phyloP scores from a whole-genome alignment of 2,329 filamentous ascomycete species.

The Fusarium verticillioides region DNA sequence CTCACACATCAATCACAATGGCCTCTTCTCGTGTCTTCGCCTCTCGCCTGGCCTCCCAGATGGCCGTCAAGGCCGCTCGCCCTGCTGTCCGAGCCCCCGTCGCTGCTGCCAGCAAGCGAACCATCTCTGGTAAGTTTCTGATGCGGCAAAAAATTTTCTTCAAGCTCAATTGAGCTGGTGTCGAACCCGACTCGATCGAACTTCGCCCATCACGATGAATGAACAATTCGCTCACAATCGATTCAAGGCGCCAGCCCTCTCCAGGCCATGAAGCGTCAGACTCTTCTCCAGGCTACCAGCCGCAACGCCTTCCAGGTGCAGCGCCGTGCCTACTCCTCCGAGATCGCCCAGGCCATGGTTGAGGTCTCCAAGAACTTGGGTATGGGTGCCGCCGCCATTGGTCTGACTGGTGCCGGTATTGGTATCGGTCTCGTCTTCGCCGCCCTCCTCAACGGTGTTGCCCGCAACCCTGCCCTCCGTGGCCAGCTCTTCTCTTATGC shows the following conservation, averaged over 20 bases:
- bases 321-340: constrained; percentile 84
- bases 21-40: constrained; percentile 81
- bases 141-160: constrained; percentile 49
- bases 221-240: constrained; percentile 48
- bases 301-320: constrained; percentile 72
- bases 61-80: constrained; percentile 82
- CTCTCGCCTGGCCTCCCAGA: constrained; percentile 80
- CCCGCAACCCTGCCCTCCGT: constrained; percentile 93
- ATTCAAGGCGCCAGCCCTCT: constrained; percentile 68
- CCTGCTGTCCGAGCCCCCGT: constrained; percentile 75
- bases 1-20: constrained; percentile 74
- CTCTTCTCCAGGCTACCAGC: constrained; percentile 73
- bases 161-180: constrained; percentile 44
- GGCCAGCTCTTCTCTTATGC: constrained; percentile 96
- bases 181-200: constrained; percentile 48
- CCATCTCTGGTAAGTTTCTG: constrained; percentile 74
- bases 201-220: constrained; percentile 40
- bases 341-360: constrained; percentile 89
- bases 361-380: constrained; percentile 91
- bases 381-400: constrained; percentile 90
- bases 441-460: constrained; percentile 87
- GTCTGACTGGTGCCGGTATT: constrained; percentile 92
- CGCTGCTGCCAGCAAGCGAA: constrained; percentile 77
- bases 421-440: constrained; percentile 96
- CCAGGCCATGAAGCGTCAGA: constrained; percentile 80